Base-by-base conservation (phyloP, 208 protist species). In the Trypanosoma cruzi region DNA sequence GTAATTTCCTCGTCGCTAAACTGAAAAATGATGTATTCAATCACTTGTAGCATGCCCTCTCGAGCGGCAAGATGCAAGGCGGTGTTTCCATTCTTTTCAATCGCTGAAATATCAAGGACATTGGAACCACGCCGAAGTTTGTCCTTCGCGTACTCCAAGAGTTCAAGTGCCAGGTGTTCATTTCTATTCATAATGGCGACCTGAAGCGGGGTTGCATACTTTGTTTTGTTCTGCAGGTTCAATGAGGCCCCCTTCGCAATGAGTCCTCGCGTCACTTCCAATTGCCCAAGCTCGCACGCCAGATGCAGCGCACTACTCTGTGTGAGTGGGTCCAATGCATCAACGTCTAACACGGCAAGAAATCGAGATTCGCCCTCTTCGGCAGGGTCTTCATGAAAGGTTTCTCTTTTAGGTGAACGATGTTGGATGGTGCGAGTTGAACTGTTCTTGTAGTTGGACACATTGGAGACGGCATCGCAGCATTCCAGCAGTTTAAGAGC, bases 11-110 rank as follows among this genome's bases (percentile, higher is more conserved):
- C 81, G 20, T 88, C 80, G 49, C 73, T 79, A 64, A 91, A 95
- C 65, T 92, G 85, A 55, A 75, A 63, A 37, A 92, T 77, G 49
- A 95, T 89, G 80, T 95, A 92, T 65, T 95, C 89, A 56, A 92
- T 79, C 26, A 85, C 82, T 7, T 78, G 57, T 29, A 79, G 63
- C 64, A 90, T 77, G 26, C 84, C 89, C 24, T 68, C 64, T 36
- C 66, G 44, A 14, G 82, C 80, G 28, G 86, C 86, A 11, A 89
- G 61, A 57, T 95, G 89, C 22, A 95, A 74, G 16, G 82, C 75
- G 0, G 89, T 90, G 76, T 95, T 67, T 52, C 82, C 86, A 61
- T 82, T 74, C 29, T 82, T 84, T 34, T 92, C 82, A 64, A 89
- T 84, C 11, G 80, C 79, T 10, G 77, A 60, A 52, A 95, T 77